Base-by-base conservation (phyloP, 345 rosid species). In the Salix purpurea region DNA sequence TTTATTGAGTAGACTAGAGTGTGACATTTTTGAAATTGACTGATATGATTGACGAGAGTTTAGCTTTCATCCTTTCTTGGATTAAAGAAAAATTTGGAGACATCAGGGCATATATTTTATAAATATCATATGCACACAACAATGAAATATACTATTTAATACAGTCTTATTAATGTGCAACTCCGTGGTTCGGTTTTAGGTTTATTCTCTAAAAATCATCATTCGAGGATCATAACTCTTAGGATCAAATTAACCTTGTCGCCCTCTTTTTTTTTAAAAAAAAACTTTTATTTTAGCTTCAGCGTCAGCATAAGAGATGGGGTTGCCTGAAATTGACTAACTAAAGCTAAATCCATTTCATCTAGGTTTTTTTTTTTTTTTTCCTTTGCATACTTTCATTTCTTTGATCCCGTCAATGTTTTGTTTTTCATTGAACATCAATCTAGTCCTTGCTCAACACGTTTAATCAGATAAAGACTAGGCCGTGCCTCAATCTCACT, bases 401-500 rank as follows among this genome's bases (percentile, higher is more conserved):
- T 9, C 19, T 30, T 65, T 11, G 7, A 40, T 42, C 15, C 44
- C 34, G 40, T 50, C 52, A n/a, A 7, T 23, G 21, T 4, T 28
- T 24, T 4, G 6, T 26, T 26, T 64, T 65, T 16, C 64, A 67
- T 24, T 48, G 70, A 65, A 75, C 65, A 34, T 40, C 76, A 72
- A 77, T 77, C 80, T 39, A 72, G 36, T 72, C 71, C 28, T 30
- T n/a, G 19, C 34, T 76, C 26, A n/a, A 32, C n/a, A 21, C 36
- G 5, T 37, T 67, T 26, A 6, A 28, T 50, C 71, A 48, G 36
- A 8, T 30, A 16, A 14, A 66, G 40, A 14, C 60, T 14, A 18
- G 70, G 26, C 8, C 0, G 50, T 66, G 66, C 67, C 11, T 56
- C 23, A 18, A 32, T 50, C 69, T 34, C 74, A 34, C 5, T 7